Base-by-base conservation (phyloP, 768 basidiomycete species). In the Tylopilus intermedius region DNA sequence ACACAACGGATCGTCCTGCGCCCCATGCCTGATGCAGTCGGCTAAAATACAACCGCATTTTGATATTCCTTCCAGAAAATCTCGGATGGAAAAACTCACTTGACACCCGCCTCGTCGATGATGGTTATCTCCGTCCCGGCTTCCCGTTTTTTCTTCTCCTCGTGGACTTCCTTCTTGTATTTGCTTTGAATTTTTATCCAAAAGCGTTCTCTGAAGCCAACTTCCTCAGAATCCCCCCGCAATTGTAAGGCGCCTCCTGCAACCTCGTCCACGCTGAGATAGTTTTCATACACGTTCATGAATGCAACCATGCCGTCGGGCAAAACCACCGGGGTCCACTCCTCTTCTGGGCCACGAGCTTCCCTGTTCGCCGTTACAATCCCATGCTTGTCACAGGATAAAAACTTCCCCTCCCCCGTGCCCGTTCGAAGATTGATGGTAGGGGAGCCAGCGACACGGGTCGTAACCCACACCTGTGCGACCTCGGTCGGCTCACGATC, bases 321-420 rank as follows among this genome's bases (percentile, higher is more conserved):
- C 22, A 90, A 69, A 51, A 93, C 73, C 24, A 91, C 79, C 14
- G 92, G 87, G 3, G 87, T 88, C 90, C 92, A 96, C 69, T 94
- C 93, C 68, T 96, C 93, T 68, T 95, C 90, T 4, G 90, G 88
- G 2, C 93, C 94, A 30, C 93, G 80, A 26, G 93, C 93, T 63
- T 96, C 93, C 43, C 89, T 76, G 64, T 90, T 86, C 41, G 88
- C 85, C 57, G 85, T 81, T 13, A 95, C 86, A 18, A 92, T 74
- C 7, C 93, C 93, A 61, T 90, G 83, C 55, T 84, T 78, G 72
- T 94, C 90, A 70, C 87, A 90, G 8, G 89, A 91, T 44, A 96
- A 72, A 67, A 94, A 96, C 70, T 93, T 93, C 9, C 90, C 90
- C 66, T 88, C 89, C 22, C 88, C 88, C n/a, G 81, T 81, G 1